These are phyloP conservation scores for Rhodocollybia butyracea DNA, from an alignment of 768 basidiomycete genomes.

Conservation along the genomic window DNA sequence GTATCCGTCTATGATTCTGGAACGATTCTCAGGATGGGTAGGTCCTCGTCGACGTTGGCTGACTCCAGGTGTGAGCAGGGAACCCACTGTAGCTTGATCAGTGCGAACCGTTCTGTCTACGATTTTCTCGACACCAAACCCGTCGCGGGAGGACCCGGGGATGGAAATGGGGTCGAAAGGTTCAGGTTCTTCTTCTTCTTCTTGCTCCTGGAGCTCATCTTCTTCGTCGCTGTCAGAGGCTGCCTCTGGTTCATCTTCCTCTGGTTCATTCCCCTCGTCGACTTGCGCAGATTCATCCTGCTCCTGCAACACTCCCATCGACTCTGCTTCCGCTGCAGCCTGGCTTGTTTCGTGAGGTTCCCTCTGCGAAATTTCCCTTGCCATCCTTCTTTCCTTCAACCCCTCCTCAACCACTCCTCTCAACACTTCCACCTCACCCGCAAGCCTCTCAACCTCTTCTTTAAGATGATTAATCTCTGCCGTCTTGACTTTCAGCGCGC, in stretches of 20 bases:
- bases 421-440: slow-evolving; percentile 84
- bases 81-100: slow-evolving; percentile 51
- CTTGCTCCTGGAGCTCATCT: slow-evolving; percentile 25
- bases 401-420: slow-evolving; percentile 86
- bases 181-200: slow-evolving; percentile 22
- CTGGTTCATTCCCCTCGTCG: slow-evolving; percentile 16
- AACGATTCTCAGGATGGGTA: slow-evolving; percentile 1
- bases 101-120: slow-evolving; percentile 49
- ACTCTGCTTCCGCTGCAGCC: slow-evolving; percentile 5
- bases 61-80: slow-evolving; percentile 22
- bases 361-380: slow-evolving; percentile 43
- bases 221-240: slow-evolving; percentile 18
- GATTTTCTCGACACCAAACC: no score
- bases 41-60: slow-evolving; percentile 16
- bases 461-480: slow-evolving; percentile 66
- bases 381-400: slow-evolving; percentile 64
- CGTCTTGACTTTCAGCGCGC: slow-evolving; percentile 42
- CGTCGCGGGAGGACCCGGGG: slow-evolving; percentile 25
- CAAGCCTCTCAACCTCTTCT: slow-evolving; percentile 77
- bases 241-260: slow-evolving; percentile 12
- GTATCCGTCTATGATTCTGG: slow-evolving; percentile 48
- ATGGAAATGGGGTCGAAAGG: slow-evolving; percentile 33
- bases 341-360: slow-evolving; percentile 19
- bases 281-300: neutral
- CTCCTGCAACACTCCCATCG: neutral